Evolutionary conservation across 345 rosid species (phyloP).

Genomic region (Mallotus nudiflorus): DNA sequence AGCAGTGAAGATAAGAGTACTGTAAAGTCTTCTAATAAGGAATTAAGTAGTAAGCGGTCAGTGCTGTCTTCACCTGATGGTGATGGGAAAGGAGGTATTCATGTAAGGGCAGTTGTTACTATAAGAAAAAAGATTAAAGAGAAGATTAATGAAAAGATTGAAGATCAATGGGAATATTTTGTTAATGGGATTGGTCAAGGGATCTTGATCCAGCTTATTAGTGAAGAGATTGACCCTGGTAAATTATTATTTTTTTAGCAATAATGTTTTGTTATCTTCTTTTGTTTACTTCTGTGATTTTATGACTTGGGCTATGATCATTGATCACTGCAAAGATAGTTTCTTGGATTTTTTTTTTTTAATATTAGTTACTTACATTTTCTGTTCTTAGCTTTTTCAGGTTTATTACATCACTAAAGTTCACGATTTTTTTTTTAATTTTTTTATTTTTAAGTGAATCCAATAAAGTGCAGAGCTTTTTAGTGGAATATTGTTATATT

Average conservation of each 20-base stretch:
- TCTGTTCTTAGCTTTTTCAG: background rate
- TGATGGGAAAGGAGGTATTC: slow-evolving; percentile 23
- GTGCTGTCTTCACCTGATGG: slow-evolving; percentile 18
- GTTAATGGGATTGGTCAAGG: slow-evolving; percentile 80
- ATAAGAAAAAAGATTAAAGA: slow-evolving; percentile 79
- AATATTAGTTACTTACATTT: background rate
- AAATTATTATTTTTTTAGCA: background rate
- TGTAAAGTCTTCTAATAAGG: slow-evolving; percentile 39
- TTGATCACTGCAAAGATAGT: background rate
- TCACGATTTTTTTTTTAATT: too few relatives aligned
- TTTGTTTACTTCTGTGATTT: background rate
- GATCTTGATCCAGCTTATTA: slow-evolving; percentile 72
- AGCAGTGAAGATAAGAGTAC: slow-evolving; percentile 54
- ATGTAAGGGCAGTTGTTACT: slow-evolving; percentile 64
- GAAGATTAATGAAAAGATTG: slow-evolving; percentile 67
- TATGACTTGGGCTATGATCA: slow-evolving; percentile 1
- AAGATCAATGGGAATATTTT: slow-evolving; percentile 63
- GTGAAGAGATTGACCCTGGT: slow-evolving; percentile 89
- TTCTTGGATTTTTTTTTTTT: background rate
- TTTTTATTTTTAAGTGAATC: too few relatives aligned
- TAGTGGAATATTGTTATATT: too few relatives aligned
- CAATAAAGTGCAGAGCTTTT: background rate
- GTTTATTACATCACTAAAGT: too few relatives aligned
- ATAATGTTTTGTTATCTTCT: background rate
- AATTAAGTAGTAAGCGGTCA: slow-evolving; percentile 21